A percentile compares a stretch with the other conserved stretches of the same genome.
Conservation (phyloP, 148 eudicot genomes). For the Simmondsia chinensis region DNA sequence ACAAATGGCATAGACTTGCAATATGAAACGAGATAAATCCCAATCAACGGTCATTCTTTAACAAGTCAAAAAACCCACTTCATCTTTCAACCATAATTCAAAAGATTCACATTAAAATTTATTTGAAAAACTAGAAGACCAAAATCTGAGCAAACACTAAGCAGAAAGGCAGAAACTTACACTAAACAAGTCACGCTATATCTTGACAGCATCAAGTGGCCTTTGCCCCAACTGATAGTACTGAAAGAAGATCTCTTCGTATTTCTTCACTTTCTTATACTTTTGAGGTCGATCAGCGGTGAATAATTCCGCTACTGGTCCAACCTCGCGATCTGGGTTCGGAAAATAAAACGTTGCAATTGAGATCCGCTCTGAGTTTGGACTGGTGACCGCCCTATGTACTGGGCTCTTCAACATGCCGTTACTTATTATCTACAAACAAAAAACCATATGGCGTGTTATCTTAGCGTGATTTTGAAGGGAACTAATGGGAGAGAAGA, state of each 20-base stretch:
- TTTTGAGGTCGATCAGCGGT: constrained; percentile 27
- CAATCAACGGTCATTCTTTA: too few species aligned
- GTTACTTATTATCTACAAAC: constrained; percentile 38
- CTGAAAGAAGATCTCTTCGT: constrained; percentile 17
- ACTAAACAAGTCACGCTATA: not conserved
- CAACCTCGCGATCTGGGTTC: constrained; percentile 26
- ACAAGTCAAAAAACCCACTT: too few species aligned
- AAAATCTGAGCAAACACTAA: too few species aligned
- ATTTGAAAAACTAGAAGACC: too few species aligned
- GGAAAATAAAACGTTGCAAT: constrained; percentile 27
- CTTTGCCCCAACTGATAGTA: constrained; percentile 24
- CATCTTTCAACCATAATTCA: not conserved
- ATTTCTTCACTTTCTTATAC: constrained; percentile 25
- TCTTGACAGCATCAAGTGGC: constrained; percentile 18
- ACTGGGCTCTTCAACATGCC: constrained; percentile 39
- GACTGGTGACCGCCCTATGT: constrained; percentile 44
- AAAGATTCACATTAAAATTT: too few species aligned
- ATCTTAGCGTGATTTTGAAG: too few species aligned
- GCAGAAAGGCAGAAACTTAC: not conserved
- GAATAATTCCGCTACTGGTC: constrained; percentile 26
- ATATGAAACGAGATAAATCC: too few species aligned
- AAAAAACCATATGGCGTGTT: too few species aligned
- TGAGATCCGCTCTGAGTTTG: constrained; percentile 27
- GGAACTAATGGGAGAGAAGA: too few species aligned
- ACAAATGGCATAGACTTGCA: too few species aligned